Base-by-base conservation (phyloP, 106 monocot species). In the Dendrobium officinale region DNA sequence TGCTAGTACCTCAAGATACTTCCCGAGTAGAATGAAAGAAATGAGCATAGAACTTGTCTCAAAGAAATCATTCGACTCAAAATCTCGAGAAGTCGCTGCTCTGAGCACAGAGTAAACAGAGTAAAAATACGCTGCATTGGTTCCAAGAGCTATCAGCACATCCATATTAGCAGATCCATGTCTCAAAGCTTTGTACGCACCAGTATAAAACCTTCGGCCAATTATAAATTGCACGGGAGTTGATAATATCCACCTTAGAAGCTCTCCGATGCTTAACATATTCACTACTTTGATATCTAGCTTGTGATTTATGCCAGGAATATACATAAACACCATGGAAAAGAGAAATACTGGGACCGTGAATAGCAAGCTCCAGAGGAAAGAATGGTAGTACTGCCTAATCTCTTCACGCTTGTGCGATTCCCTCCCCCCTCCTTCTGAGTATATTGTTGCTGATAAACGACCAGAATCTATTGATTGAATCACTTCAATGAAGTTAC, bases 291-390 rank as follows among this genome's bases (percentile, higher is more conserved):
- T 82, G n/a, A 64, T 47, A 55, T 93, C 91, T 22, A 96, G 75
- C 13, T 42, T 55, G 41, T 84, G n/a, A 31, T 91, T 91, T 31
- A 85, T 86, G 40, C 83, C 82, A 10, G 77, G 77, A 3, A 82
- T 82, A 19, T 78, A 78, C 77, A 78, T 77, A 67, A 78, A 78
- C n/a, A 82, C 82, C 77, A 82, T 77, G 0, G 77, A 70, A 70
- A 70, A 47, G 41, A 82, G 82, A 82, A 82, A 82, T 20, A 82
- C 82, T 11, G 82, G 82, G 41, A 82, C 67, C 1, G 82, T 82
- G 81, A 96, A 96, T 20, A 93, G 31, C 64, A 96, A 80, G 81
- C 96, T 96, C 91, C 87, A 89, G 70, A 91, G 82, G 55, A 96
- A 93, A 29, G 85, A 93, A 55, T 44, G 73, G 51, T 81, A 86